Evolutionary conservation across 768 basidiomycete species (phyloP).

Genomic region (Kwoniella botswanensis): DNA sequence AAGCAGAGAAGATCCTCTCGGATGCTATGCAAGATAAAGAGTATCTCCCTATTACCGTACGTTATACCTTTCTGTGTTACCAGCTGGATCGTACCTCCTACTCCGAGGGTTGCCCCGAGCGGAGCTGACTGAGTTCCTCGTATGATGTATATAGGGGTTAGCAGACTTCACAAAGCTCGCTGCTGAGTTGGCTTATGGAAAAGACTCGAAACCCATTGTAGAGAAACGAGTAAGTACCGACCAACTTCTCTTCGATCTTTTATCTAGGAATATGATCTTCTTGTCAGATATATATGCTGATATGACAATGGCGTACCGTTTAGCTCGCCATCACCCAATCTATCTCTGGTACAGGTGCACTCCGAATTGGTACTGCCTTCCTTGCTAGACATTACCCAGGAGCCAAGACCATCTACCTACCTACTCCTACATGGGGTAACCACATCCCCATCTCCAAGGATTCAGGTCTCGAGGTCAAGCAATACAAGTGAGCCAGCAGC

Average conservation of each 20-base stretch:
- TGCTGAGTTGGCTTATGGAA: slow-evolving; percentile 84
- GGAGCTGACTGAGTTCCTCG: no score
- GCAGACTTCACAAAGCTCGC: slow-evolving; percentile 83
- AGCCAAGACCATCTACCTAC: slow-evolving; percentile 75
- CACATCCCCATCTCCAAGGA: slow-evolving; percentile 90
- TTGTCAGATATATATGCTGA: background rate
- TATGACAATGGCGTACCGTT: background rate
- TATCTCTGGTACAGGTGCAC: slow-evolving; percentile 96
- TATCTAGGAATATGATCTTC: background rate
- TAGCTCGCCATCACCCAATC: slow-evolving; percentile 88
- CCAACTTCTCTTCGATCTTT: slow-evolving; percentile 7
- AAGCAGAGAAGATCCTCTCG: slow-evolving; percentile 70
- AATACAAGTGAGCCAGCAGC: slow-evolving; percentile 64
- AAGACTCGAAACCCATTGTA: slow-evolving; percentile 72
- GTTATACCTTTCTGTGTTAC: slow-evolving; percentile 4
- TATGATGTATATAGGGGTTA: slow-evolving; percentile 64
- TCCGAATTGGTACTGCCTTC: slow-evolving; percentile 93
- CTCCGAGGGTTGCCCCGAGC: no score
- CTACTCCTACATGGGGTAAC: slow-evolving; percentile 94
- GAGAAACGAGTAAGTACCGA: slow-evolving; percentile 65
- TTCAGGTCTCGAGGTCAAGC: slow-evolving; percentile 81
- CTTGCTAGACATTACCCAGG: slow-evolving; percentile 81
- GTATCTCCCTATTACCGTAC: slow-evolving; percentile 84
- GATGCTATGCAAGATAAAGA: slow-evolving; percentile 85
- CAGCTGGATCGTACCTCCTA: background rate